Conservation (phyloP, 2,329 filamentous ascomycete genomes). For the Tolypocladium inflatum region DNA sequence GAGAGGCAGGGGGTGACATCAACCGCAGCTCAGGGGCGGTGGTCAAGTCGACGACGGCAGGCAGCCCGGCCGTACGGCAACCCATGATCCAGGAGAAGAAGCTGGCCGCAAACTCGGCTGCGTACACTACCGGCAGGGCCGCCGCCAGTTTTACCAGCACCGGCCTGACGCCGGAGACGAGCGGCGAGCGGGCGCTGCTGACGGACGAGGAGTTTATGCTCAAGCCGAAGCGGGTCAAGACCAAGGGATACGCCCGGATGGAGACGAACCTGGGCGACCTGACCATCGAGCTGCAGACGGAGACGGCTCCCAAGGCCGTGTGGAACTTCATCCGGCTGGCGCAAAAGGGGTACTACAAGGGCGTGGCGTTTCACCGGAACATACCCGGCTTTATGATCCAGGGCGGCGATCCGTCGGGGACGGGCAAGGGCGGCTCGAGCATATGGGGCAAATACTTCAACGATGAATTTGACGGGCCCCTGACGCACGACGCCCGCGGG, state of each 20-base stretch:
- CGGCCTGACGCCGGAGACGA: slow-evolving; percentile 85
- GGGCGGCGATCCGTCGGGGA: slow-evolving; percentile 88
- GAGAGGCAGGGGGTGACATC: slow-evolving; percentile 50
- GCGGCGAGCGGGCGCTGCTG: slow-evolving; percentile 73
- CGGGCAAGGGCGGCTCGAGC: slow-evolving; percentile 79
- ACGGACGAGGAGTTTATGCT: slow-evolving; percentile 97
- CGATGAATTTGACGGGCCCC: slow-evolving; percentile 85
- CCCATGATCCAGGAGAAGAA: slow-evolving; percentile 44
- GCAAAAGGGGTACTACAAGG: slow-evolving; percentile 82
- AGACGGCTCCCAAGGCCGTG: slow-evolving; percentile 84
- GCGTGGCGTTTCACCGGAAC: slow-evolving; percentile 81
- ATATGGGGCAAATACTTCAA: slow-evolving; percentile 93
- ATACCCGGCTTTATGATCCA: slow-evolving; percentile 98
- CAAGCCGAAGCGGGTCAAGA: slow-evolving; percentile 78
- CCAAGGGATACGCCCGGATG: slow-evolving; percentile 84
- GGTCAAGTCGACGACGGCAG: slow-evolving; percentile 20
- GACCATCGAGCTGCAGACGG: slow-evolving; percentile 82
- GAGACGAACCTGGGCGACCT: slow-evolving; percentile 77
- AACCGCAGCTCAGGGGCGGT: slow-evolving; percentile 41
- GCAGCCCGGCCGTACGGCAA: slow-evolving; percentile 13
- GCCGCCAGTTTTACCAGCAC: slow-evolving; percentile 95
- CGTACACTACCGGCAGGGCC: slow-evolving; percentile 81
- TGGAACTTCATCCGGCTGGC: slow-evolving; percentile 93
- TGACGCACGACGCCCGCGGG: slow-evolving; percentile 74
- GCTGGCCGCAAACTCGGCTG: slow-evolving; percentile 72